phyloP scores from a whole-genome alignment of 495 filamentous ascomycete genomes.

The Penicillium bialowiezense region DNA sequence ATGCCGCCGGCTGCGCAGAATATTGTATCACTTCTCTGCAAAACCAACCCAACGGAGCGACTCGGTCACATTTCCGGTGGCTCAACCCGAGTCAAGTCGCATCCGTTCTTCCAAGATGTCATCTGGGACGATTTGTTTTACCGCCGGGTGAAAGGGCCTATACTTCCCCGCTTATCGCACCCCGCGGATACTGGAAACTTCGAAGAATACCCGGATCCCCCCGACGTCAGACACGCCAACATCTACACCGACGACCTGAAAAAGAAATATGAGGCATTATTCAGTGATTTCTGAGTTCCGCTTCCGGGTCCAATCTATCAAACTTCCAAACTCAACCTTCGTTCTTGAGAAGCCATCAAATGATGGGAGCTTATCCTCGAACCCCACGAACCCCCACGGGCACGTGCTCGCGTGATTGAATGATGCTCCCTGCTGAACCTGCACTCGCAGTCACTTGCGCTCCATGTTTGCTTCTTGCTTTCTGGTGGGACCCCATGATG shows the following conservation, averaged over 20 bases:
- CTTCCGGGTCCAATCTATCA: neutral
- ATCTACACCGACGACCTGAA: constrained; percentile 73
- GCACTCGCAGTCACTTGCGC: neutral
- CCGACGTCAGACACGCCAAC: constrained; percentile 49
- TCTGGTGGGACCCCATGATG: neutral
- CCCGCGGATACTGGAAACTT: constrained; percentile 88
- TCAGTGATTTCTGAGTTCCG: constrained; percentile 70
- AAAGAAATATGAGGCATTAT: constrained; percentile 71
- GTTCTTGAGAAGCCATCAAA: neutral
- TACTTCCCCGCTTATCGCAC: constrained; percentile 76
- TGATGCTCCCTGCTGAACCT: neutral
- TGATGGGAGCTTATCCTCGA: neutral
- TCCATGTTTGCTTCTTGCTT: neutral
- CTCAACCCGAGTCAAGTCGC: constrained; percentile 74
- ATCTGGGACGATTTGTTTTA: constrained; percentile 84
- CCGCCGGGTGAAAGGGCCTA: constrained; percentile 70
- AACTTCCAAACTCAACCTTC: constrained; percentile 12
- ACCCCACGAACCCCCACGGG: constrained; percentile 5
- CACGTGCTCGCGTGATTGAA: constrained; percentile 1
- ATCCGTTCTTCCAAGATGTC: constrained; percentile 81
- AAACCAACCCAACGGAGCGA: constrained; percentile 80
- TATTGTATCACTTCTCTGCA: constrained; percentile 83
- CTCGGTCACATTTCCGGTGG: constrained; percentile 88
- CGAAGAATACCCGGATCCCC: constrained; percentile 74
- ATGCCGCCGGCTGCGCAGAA: constrained; percentile 77